Conservation (phyloP, 257 asterid species). For the Ajuga chamaepitys region DNA sequence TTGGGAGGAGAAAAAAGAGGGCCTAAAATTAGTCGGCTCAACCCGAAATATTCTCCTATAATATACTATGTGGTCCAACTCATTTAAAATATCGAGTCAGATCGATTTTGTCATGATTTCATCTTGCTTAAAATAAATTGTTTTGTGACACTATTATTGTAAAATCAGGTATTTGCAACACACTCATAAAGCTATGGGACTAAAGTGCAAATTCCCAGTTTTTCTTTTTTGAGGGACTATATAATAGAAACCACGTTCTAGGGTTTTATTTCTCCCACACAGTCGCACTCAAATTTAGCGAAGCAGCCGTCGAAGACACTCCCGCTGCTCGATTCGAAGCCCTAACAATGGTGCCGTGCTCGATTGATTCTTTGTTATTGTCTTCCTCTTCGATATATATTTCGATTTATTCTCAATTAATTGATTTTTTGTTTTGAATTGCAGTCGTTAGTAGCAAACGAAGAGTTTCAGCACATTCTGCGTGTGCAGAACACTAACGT, state of each 20-base stretch:
- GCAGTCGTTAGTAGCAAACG: constrained; percentile 78
- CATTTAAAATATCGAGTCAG: too few species aligned
- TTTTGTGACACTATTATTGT: too few species aligned
- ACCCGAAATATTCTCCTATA: too few species aligned
- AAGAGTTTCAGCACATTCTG: constrained; percentile 92
- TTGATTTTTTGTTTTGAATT: neutral
- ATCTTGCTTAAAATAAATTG: too few species aligned
- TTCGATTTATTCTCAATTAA: neutral
- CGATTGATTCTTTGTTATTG: neutral
- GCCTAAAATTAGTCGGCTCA: too few species aligned
- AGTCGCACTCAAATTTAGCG: neutral
- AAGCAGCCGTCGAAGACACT: constrained; percentile 23
- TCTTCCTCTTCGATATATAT: neutral
- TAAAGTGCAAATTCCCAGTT: neutral
- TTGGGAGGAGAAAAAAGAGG: too few species aligned
- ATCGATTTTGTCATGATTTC: too few species aligned
- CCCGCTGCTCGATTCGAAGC: constrained; percentile 15
- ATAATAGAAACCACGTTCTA: constrained; percentile 9
- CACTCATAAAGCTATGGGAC: neutral
- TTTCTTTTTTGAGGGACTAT: constrained; percentile 4
- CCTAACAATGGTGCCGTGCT: constrained; percentile 24
- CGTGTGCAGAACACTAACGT: constrained; percentile 95
- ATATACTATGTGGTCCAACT: too few species aligned
- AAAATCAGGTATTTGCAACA: too few species aligned
- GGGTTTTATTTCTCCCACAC: constrained; percentile 20